A percentile compares a stretch with the other conserved stretches of the same genome.
Conservation (phyloP, 352 stramenopile species). For the Peronospora destructor region DNA sequence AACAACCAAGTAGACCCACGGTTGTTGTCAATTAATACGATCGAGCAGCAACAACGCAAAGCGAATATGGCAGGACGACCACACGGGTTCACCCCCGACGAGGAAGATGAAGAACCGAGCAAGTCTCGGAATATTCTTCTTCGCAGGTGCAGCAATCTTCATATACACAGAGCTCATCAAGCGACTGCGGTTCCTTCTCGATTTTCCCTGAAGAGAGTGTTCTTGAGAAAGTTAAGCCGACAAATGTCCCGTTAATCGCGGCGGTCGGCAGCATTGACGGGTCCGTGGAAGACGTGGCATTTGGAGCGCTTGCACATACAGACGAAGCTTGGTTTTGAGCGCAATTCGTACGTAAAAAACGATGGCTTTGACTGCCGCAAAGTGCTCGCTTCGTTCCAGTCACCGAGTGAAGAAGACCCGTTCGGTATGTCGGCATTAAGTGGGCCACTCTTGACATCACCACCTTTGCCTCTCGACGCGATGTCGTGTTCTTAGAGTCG, state of each 20-base stretch:
- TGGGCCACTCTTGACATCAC: constrained; percentile 31
- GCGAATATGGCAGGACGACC: constrained; percentile 20
- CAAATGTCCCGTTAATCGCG: constrained; percentile 29
- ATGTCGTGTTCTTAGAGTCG: constrained; percentile 41
- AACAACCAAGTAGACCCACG: constrained; percentile 32
- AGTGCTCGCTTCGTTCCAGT: constrained; percentile 38
- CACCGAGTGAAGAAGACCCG: constrained; percentile 36
- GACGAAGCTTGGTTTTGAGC: constrained; percentile 33
- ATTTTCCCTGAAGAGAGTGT: constrained; percentile 35
- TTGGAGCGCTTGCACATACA: constrained; percentile 31
- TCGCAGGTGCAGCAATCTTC: constrained; percentile 13
- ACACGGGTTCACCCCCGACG: constrained; percentile 18
- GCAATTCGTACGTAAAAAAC: constrained; percentile 40
- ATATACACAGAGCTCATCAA: constrained; percentile 36
- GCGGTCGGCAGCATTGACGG: constrained; percentile 35
- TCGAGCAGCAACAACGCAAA: constrained; percentile 29
- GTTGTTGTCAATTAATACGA: constrained; percentile 38
- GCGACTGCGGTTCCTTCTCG: constrained; percentile 32
- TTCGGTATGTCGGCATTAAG: constrained; percentile 51
- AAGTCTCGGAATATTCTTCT: constrained; percentile 11
- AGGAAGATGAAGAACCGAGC: constrained; percentile 16
- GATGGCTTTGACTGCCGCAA: constrained; percentile 31
- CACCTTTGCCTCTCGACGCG: constrained; percentile 35
- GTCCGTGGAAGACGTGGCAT: constrained; percentile 40
- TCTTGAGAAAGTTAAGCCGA: constrained; percentile 32